These are phyloP conservation scores for Luffa aegyptiaca DNA, from an alignment of 306 rosid species.

Conservation along the genomic window DNA sequence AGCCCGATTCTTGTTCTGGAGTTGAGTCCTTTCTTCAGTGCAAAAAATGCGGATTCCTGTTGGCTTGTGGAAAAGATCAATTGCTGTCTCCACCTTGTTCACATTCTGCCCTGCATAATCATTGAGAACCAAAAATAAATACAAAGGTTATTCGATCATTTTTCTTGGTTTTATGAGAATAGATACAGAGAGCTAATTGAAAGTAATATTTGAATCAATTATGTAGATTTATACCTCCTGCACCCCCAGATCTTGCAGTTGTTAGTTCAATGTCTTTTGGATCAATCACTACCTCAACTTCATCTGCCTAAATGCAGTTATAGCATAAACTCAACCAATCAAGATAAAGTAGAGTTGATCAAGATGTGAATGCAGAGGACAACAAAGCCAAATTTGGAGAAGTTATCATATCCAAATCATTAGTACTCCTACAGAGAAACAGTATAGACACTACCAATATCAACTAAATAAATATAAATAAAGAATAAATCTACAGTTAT, in stretches of 20 bases:
- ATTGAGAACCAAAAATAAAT: constrained; percentile 15
- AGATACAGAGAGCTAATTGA: background rate
- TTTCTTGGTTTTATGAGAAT: background rate
- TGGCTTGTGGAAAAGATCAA: constrained; percentile 92
- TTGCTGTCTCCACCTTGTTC: constrained; percentile 97
- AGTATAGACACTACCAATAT: background rate
- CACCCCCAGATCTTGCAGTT: constrained; percentile 96
- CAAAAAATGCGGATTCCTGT: constrained; percentile 97
- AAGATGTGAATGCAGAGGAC: constrained; percentile 3
- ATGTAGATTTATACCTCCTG: constrained; percentile 66
- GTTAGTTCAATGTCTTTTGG: constrained; percentile 94
- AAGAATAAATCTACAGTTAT: background rate
- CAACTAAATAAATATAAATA: background rate
- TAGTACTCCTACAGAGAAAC: background rate
- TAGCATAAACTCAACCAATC: constrained; percentile 12
- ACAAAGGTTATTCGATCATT: constrained; percentile 5
- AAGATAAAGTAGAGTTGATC: background rate
- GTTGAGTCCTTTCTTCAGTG: constrained; percentile 94
- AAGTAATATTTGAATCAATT: background rate
- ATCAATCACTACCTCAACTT: constrained; percentile 86
- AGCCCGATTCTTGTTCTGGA: constrained; percentile 76
- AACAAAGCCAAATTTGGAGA: background rate
- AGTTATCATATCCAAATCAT: background rate
- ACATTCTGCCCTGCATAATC: constrained; percentile 89
- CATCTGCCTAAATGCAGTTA: constrained; percentile 64